Conservation (phyloP, 352 stramenopile species). For the Phytophthora pini region DNA sequence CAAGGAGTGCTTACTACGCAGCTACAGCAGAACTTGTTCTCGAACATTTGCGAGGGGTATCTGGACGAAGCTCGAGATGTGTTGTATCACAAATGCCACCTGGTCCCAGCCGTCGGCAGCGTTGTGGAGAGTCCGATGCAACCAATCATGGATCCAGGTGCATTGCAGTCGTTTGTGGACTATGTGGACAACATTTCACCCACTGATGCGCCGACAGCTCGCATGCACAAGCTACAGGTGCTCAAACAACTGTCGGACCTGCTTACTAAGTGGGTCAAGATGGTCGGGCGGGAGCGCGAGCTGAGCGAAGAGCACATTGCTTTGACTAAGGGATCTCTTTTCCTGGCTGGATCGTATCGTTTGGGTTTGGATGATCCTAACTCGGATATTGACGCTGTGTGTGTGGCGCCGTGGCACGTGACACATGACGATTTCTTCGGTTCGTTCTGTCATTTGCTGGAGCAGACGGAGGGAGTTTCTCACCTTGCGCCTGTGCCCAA, state of each 20-base stretch:
- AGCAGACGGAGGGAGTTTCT: slow-evolving; percentile 69
- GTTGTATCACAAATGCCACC: slow-evolving; percentile 84
- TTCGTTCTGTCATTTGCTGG: slow-evolving; percentile 72
- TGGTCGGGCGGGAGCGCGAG: slow-evolving; percentile 67
- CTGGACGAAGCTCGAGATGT: slow-evolving; percentile 79
- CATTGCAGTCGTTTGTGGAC: slow-evolving; percentile 54
- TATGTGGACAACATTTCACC: slow-evolving; percentile 69
- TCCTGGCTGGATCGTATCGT: slow-evolving; percentile 88
- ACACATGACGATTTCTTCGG: slow-evolving; percentile 89
- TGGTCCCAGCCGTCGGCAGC: slow-evolving; percentile 75
- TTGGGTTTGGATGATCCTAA: slow-evolving; percentile 83
- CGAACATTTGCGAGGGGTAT: slow-evolving; percentile 63
- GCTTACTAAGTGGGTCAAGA: slow-evolving; percentile 80
- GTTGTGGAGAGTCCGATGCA: slow-evolving; percentile 56
- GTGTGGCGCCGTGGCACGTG: slow-evolving; percentile 82
- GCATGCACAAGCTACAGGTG: slow-evolving; percentile 75
- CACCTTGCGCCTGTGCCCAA: slow-evolving; percentile 83
- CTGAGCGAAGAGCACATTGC: slow-evolving; percentile 78
- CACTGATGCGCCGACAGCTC: slow-evolving; percentile 48
- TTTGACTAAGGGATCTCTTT: slow-evolving; percentile 77
- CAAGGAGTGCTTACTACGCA: slow-evolving; percentile 69
- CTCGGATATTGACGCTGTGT: slow-evolving; percentile 88
- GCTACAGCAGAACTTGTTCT: slow-evolving; percentile 70
- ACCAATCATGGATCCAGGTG: slow-evolving; percentile 34
- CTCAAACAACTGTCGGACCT: slow-evolving; percentile 76